phyloP scores from a whole-genome alignment of 2,329 filamentous ascomycete genomes.

The Akanthomyces lecanii region DNA sequence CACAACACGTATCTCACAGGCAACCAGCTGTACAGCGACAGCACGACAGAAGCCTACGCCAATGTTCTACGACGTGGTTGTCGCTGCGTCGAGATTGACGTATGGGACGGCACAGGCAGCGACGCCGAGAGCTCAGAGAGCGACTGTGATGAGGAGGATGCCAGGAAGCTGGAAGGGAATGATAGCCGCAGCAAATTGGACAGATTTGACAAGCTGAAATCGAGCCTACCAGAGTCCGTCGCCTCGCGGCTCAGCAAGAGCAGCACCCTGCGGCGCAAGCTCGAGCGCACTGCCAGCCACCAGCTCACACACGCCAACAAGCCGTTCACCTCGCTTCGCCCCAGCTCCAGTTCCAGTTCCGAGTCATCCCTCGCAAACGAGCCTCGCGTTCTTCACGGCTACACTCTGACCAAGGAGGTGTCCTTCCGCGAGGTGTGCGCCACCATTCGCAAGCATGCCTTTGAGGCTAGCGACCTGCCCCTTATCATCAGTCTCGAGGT shows the following conservation, averaged over 20 bases:
- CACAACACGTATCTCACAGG: slow-evolving; percentile 94
- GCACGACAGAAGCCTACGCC: slow-evolving; percentile 84
- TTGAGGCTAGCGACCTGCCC: slow-evolving; percentile 69
- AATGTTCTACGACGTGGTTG: slow-evolving; percentile 79
- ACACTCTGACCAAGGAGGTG: slow-evolving; percentile 86
- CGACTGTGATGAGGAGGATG: slow-evolving; percentile 37
- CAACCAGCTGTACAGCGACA: slow-evolving; percentile 80
- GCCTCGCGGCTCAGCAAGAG: slow-evolving; percentile 45
- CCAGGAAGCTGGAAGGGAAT: slow-evolving; percentile 49
- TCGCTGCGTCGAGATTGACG: slow-evolving; percentile 89
- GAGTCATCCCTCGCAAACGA: slow-evolving; percentile 45
- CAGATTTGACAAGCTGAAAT: slow-evolving; percentile 62
- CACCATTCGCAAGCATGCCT: slow-evolving; percentile 75
- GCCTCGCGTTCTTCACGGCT: slow-evolving; percentile 78
- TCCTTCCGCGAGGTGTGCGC: slow-evolving; percentile 81
- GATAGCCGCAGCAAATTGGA: slow-evolving; percentile 60
- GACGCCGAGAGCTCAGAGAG: slow-evolving; percentile 60
- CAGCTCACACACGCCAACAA: slow-evolving; percentile 20
- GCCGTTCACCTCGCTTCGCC: neutral
- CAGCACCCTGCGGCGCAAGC: slow-evolving; percentile 41
- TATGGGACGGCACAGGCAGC: slow-evolving; percentile 83
- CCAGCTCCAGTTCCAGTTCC: neutral
- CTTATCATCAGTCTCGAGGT: slow-evolving; percentile 95
- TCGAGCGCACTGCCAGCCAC: slow-evolving; percentile 32
- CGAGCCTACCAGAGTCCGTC: slow-evolving; percentile 45